Base-by-base conservation (phyloP, 371 early-diverging fungal species). In the Choanephora cucurbitarum region DNA sequence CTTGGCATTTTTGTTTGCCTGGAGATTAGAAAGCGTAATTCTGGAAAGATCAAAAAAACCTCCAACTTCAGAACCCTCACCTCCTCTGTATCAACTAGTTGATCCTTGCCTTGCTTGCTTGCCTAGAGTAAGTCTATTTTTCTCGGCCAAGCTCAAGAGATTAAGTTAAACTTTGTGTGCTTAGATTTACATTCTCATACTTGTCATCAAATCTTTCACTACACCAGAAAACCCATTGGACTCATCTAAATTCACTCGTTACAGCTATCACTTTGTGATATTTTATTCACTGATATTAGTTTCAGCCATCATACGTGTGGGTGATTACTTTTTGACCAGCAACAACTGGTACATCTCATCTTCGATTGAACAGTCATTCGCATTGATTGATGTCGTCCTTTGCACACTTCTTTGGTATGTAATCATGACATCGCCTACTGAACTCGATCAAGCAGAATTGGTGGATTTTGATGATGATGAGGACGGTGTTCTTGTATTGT, bases 231-330 rank as follows among this genome's bases (percentile, higher is more conserved):
- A 80, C 47, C 75, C 81, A 22, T 53, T 79, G 5, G 67, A 79
- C 23, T 81, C 82, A 1, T 75, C 77, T 31, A 79, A 73, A 60
- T 77, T 81, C 58, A 79, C 82, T 3, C 62, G 81, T 15, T 79
- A 79, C 57, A 80, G 73, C 19, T 70, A 77, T 3, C 80, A 84
- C 49, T 76, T 81, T 22, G 55, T 80, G 24, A 19, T 59, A 0
- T 81, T 84, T 44, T 84, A 81, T 46, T 60, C 77, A 18, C 44
- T 81, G 45, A 67, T 69, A 33, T 58, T 75, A 3, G 51, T 73
- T 0, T 72, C 81, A 22, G 77, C 82, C 8, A 47, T 79, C 23
- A 58, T 80, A 34, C 66, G 82, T 19, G 57, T 69, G n/a, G 72
- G 79, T 32, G 75, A 79, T 13, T 75, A 80, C 48, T 57, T 77